Conservation (phyloP, 495 filamentous ascomycete species). For the Tuber melanosporum region DNA sequence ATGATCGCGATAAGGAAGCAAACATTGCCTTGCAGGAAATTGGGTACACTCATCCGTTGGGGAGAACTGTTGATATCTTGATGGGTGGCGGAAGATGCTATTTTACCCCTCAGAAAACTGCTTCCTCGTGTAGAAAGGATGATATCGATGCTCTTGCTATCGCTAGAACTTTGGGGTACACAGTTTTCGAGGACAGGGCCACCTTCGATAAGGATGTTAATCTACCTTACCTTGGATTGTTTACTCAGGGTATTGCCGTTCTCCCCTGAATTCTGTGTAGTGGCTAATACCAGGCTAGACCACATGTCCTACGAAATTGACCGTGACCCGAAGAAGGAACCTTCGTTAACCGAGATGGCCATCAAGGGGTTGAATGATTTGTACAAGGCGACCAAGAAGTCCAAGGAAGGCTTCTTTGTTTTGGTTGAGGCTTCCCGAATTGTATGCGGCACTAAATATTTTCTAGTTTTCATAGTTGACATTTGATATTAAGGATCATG, state of each 20-base stretch:
- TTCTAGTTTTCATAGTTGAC: constrained; percentile 1
- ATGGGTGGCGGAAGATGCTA: constrained; percentile 44
- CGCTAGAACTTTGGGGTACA: constrained; percentile 41
- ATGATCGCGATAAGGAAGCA: constrained; percentile 40
- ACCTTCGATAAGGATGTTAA: constrained; percentile 41
- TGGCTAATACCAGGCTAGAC: constrained; percentile 21
- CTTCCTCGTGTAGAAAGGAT: constrained; percentile 41
- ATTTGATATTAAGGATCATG: constrained; percentile 35
- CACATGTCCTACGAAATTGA: constrained; percentile 45
- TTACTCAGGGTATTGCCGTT: constrained; percentile 32
- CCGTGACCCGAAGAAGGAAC: constrained; percentile 37
- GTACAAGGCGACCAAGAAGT: constrained; percentile 38
- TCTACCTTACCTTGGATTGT: constrained; percentile 42
- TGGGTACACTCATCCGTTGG: constrained; percentile 41
- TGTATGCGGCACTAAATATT: not conserved
- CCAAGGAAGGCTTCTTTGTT: constrained; percentile 43
- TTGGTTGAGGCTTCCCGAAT: constrained; percentile 45
- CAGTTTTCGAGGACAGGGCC: constrained; percentile 39
- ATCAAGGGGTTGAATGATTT: constrained; percentile 43
- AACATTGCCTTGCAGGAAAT: constrained; percentile 43
- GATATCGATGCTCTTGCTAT: constrained; percentile 40
- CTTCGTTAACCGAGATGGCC: constrained; percentile 43
- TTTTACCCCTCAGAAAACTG: constrained; percentile 42
- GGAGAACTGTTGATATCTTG: constrained; percentile 41
- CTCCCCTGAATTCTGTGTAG: not conserved